A percentile compares a stretch with the other conserved stretches of the same genome.
Conservation (phyloP, 192 early-diverging fungal species). For the Phycomyces blakesleeanus region DNA sequence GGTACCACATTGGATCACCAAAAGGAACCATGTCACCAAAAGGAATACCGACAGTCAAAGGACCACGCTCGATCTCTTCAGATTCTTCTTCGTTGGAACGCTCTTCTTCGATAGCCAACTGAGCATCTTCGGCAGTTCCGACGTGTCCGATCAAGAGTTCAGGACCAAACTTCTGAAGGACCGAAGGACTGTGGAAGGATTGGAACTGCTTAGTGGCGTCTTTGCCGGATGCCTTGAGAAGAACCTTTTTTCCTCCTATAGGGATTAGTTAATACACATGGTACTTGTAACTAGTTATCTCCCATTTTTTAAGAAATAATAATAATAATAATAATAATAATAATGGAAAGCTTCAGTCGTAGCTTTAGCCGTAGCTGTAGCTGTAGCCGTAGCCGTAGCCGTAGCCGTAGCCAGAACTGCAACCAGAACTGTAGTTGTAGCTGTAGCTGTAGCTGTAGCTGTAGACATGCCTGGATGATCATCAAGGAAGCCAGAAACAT, state of each 20-base stretch:
- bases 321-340: too few relatives aligned
- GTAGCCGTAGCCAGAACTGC: too few relatives aligned
- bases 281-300: background rate
- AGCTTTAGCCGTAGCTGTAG: too few relatives aligned
- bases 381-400: too few relatives aligned
- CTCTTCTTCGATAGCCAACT: background rate
- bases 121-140: conserved; percentile 35
- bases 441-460: too few relatives aligned
- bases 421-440: too few relatives aligned
- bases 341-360: too few relatives aligned
- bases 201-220: conserved; percentile 84
- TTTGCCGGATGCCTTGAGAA: conserved; percentile 72
- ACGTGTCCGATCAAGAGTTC: conserved; percentile 59
- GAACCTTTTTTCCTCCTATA: conserved; percentile 59
- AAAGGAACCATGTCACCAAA: conserved; percentile 78
- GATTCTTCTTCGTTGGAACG: conserved; percentile 10
- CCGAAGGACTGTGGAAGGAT: conserved; percentile 68
- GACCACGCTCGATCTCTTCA: conserved; percentile 38
- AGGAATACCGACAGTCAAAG: conserved; percentile 29
- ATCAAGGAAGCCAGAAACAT: conserved; percentile 52
- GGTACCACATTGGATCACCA: conserved; percentile 78
- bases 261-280: background rate
- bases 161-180: conserved; percentile 64
- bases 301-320: background rate
- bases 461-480: conserved; percentile 47